These are phyloP conservation scores for Penicillium psychrosexuale DNA, from an alignment of 2,329 filamentous ascomycete genomes.

Conservation along the genomic window DNA sequence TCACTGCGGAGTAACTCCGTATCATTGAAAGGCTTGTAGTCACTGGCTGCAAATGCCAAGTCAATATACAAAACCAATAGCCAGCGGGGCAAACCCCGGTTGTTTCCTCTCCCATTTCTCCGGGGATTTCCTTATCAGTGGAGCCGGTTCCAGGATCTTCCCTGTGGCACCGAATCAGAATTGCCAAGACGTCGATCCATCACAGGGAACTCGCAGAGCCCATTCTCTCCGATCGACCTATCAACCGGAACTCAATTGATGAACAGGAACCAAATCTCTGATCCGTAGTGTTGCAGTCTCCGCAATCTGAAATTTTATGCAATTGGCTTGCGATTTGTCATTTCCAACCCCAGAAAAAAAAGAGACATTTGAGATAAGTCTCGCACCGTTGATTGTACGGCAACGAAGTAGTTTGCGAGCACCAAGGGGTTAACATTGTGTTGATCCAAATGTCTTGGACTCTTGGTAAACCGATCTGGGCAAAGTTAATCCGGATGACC, in stretches of 20 bases:
- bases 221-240: neutral
- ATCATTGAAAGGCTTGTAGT: neutral
- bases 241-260: slow-evolving; percentile 4
- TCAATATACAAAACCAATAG: slow-evolving; percentile 7
- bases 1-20: neutral
- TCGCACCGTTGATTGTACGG: slow-evolving; percentile 11
- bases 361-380: slow-evolving; percentile 13
- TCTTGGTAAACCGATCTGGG: neutral
- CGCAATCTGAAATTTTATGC: neutral
- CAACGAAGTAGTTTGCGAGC: neutral
- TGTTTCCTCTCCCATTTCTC: slow-evolving; percentile 1
- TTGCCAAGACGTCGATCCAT: slow-evolving; percentile 13
- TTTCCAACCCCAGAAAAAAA: neutral
- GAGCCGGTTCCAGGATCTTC: slow-evolving; percentile 6
- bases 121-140: slow-evolving; percentile 17
- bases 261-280: slow-evolving; percentile 1
- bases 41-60: neutral
- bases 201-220: slow-evolving; percentile 7
- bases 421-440: neutral
- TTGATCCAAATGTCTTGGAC: neutral
- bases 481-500: neutral
- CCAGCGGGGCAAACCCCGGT: neutral
- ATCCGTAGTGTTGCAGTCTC: neutral
- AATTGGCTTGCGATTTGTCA: slow-evolving; percentile 10
- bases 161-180: slow-evolving; percentile 7